A percentile compares a stretch with the other conserved stretches of the same genome.
Conservation (phyloP, 495 filamentous ascomycete genomes). For the Daldinia concentrica region DNA sequence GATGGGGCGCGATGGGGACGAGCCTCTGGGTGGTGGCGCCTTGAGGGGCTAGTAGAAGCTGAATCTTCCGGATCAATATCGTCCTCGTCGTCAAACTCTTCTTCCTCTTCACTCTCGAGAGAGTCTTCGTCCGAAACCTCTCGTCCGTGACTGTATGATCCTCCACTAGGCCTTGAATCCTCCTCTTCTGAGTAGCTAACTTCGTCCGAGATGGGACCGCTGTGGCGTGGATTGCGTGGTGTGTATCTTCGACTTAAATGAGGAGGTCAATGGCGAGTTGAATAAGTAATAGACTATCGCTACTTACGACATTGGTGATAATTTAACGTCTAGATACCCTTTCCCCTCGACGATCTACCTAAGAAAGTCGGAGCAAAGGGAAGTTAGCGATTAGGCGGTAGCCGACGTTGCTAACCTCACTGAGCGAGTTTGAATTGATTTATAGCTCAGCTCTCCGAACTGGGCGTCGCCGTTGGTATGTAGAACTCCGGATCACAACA, state of each 20-base stretch:
- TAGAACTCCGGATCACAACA: neutral
- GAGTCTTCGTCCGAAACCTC: constrained; percentile 60
- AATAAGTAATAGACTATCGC: constrained; percentile 15
- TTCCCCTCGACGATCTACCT: constrained; percentile 53
- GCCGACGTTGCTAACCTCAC: constrained; percentile 16
- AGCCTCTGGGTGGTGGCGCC: constrained; percentile 45
- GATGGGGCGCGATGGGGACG: constrained; percentile 49
- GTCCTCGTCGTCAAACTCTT: constrained; percentile 58
- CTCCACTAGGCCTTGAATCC: constrained; percentile 29
- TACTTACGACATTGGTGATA: constrained; percentile 62
- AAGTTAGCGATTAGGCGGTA: constrained; percentile 26
- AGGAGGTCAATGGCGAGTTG: constrained; percentile 34
- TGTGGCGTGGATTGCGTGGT: constrained; percentile 33
- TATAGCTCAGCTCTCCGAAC: constrained; percentile 9
- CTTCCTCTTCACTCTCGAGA: constrained; percentile 55
- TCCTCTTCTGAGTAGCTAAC: constrained; percentile 47
- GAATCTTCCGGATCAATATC: constrained; percentile 85
- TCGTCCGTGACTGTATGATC: constrained; percentile 21
- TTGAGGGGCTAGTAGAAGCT: constrained; percentile 63
- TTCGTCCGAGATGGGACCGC: constrained; percentile 37
- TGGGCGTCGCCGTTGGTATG: constrained; percentile 4
- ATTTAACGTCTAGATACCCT: constrained; percentile 48
- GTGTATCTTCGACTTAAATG: constrained; percentile 34
- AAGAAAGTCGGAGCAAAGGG: constrained; percentile 52
- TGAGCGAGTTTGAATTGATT: constrained; percentile 21